Conservation (phyloP, 2,329 filamentous ascomycete genomes). For the Scedosporium dehoogii region DNA sequence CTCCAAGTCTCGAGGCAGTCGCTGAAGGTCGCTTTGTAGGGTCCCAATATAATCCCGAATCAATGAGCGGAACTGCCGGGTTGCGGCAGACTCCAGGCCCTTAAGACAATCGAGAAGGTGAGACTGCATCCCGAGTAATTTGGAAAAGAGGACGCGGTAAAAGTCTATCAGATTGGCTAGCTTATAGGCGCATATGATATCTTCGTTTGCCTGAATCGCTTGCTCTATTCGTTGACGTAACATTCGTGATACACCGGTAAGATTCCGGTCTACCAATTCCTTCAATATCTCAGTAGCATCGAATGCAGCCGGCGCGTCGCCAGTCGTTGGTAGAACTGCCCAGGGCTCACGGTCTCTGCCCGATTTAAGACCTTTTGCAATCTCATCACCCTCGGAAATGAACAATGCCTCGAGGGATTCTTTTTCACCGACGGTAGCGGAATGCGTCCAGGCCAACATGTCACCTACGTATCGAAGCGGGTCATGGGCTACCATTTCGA, state of each 20-base stretch:
- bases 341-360: constrained; percentile 78
- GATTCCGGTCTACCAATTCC: constrained; percentile 76
- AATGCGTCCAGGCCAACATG: constrained; percentile 96
- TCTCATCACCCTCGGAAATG: constrained; percentile 79
- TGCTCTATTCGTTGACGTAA: constrained; percentile 85
- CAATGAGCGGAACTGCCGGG: constrained; percentile 72
- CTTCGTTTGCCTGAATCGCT: constrained; percentile 85
- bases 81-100: constrained; percentile 62
- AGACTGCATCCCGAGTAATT: constrained; percentile 61
- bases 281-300: constrained; percentile 75
- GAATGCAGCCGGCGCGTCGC: constrained; percentile 48
- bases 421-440: constrained; percentile 83
- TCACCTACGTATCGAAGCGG: constrained; percentile 86
- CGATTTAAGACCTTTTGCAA: constrained; percentile 70
- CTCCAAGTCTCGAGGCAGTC: constrained; percentile 61
- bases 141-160: constrained; percentile 77
- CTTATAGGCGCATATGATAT: constrained; percentile 80
- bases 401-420: constrained; percentile 90
- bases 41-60: constrained; percentile 72
- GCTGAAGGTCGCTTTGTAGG: constrained; percentile 61
- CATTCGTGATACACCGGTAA: constrained; percentile 71
- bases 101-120: constrained; percentile 59
- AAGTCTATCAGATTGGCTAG: constrained; percentile 83
- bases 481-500: constrained; percentile 89
- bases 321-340: constrained; percentile 54